These are phyloP conservation scores for Irpex sp. DNA, from an alignment of 1,284 basidiomycete genomes.

Conservation along the genomic window DNA sequence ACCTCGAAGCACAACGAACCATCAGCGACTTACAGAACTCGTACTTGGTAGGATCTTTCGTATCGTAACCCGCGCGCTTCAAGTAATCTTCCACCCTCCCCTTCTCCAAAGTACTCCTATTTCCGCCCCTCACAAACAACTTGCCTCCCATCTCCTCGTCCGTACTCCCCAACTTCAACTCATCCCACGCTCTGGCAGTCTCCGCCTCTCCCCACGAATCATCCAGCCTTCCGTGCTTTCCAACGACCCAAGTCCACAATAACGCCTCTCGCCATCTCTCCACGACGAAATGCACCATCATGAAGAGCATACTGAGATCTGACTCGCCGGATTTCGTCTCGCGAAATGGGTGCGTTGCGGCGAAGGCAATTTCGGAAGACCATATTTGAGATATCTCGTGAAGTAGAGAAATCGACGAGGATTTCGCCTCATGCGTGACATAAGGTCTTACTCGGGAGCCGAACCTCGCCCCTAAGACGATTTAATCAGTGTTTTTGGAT, in stretches of 20 bases:
- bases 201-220: slow-evolving; percentile 24
- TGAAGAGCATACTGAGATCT: slow-evolving; percentile 30
- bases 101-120: slow-evolving; percentile 15
- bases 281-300: slow-evolving; percentile 30
- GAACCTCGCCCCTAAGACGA: slow-evolving; percentile 28
- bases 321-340: slow-evolving; percentile 24
- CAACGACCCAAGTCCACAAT: slow-evolving; percentile 38
- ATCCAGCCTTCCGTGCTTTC: slow-evolving; percentile 23
- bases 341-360: slow-evolving; percentile 30
- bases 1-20: background rate
- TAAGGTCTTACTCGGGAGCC: slow-evolving; percentile 33
- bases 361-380: slow-evolving; percentile 23
- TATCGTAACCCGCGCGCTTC: slow-evolving; percentile 13
- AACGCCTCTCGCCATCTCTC: slow-evolving; percentile 37
- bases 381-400: slow-evolving; percentile 26
- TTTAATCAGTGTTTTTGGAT: background rate
- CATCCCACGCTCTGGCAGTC: slow-evolving; percentile 28
- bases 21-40: slow-evolving; percentile 20
- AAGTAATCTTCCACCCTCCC: slow-evolving; percentile 16
- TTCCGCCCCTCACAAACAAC: slow-evolving; percentile 10
- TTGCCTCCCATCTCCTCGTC: slow-evolving; percentile 8
- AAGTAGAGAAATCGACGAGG: slow-evolving; percentile 27
- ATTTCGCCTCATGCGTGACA: slow-evolving; percentile 33
- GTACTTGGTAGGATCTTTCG: slow-evolving; percentile 18
- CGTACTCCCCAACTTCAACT: slow-evolving; percentile 23